These are phyloP conservation scores for Crithidia fasciculata DNA, from an alignment of 208 protist species.

Conservation along the genomic window DNA sequence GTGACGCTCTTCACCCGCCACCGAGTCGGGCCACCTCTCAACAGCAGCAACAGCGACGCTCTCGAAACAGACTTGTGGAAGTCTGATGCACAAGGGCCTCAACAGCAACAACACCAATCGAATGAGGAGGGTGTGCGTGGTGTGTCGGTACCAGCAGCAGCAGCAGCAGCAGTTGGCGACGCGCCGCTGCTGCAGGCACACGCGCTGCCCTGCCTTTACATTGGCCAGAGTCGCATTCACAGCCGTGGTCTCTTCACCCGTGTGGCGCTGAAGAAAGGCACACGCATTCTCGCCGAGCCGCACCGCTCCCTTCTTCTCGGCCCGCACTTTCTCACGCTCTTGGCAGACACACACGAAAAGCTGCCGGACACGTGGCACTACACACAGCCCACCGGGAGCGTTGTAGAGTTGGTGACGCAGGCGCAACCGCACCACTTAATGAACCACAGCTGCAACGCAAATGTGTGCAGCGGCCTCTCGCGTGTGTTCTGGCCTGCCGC, in stretches of 20 bases:
- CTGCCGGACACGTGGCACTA: constrained; percentile 82
- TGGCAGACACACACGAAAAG: constrained; percentile 68
- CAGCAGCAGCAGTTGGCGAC: neutral
- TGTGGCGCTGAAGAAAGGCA: constrained; percentile 45
- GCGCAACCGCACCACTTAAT: constrained; percentile 72
- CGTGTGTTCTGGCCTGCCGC: constrained; percentile 63
- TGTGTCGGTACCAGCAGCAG: no score
- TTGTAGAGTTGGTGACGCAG: constrained; percentile 72
- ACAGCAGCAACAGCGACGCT: neutral
- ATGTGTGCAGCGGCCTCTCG: constrained; percentile 72
- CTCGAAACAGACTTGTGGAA: no score
- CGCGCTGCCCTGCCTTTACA: constrained; percentile 52
- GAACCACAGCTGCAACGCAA: constrained; percentile 80
- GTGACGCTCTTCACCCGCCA: constrained; percentile 56
- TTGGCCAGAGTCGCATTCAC: constrained; percentile 73
- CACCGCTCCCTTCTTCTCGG: constrained; percentile 62
- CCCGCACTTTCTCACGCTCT: constrained; percentile 44
- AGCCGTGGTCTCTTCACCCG: constrained; percentile 68
- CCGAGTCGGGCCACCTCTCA: no score
- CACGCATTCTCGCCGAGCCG: constrained; percentile 58
- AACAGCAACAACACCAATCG: neutral
- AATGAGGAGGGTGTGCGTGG: no score
- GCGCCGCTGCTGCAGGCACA: constrained; percentile 37
- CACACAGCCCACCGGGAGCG: constrained; percentile 62
- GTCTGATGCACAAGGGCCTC: neutral